These are phyloP conservation scores for Marasmius oreades DNA, from an alignment of 1,284 basidiomycete genomes.

Conservation along the genomic window DNA sequence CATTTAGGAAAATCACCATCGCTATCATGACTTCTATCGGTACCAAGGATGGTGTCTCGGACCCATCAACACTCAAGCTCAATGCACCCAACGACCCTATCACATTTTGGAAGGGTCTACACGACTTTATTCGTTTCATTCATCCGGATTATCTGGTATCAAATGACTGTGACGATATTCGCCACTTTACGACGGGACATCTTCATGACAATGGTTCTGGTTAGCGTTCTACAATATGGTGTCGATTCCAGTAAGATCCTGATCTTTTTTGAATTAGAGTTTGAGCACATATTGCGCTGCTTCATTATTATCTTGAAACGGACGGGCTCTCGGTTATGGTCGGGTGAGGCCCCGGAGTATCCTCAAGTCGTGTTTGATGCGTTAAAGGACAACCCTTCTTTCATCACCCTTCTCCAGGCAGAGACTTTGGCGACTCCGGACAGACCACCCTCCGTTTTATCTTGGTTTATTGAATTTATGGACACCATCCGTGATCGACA, in stretches of 20 bases:
- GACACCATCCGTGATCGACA: conserved; percentile 46
- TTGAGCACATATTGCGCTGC: conserved; percentile 58
- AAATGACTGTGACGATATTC: conserved; percentile 38
- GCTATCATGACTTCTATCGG: conserved; percentile 26
- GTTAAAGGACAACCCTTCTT: conserved; percentile 76
- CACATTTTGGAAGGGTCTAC: conserved; percentile 56
- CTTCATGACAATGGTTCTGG: conserved; percentile 60
- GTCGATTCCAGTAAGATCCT: conserved; percentile 1
- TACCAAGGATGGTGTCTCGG: neutral
- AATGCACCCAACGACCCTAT: conserved; percentile 4
- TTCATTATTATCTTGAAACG: conserved; percentile 54
- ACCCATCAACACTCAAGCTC: neutral
- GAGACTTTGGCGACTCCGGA: conserved; percentile 27
- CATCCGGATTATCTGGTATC: conserved; percentile 43
- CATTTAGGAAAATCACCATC: conserved; percentile 43
- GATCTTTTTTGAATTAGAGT: conserved; percentile 43
- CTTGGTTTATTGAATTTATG: conserved; percentile 58
- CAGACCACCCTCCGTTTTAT: conserved; percentile 41
- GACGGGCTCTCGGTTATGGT: conserved; percentile 58
- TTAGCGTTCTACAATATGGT: conserved; percentile 43
- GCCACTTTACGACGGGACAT: conserved; percentile 53
- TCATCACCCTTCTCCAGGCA: conserved; percentile 46
- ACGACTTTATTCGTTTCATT: conserved; percentile 46
- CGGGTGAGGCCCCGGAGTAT: conserved; percentile 60
- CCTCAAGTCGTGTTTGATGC: conserved; percentile 76